A percentile compares a stretch with the other conserved stretches of the same genome.
phyloP scores from a whole-genome alignment of 2,329 filamentous ascomycete genomes.

The Dothiorella sarmentorum region DNA sequence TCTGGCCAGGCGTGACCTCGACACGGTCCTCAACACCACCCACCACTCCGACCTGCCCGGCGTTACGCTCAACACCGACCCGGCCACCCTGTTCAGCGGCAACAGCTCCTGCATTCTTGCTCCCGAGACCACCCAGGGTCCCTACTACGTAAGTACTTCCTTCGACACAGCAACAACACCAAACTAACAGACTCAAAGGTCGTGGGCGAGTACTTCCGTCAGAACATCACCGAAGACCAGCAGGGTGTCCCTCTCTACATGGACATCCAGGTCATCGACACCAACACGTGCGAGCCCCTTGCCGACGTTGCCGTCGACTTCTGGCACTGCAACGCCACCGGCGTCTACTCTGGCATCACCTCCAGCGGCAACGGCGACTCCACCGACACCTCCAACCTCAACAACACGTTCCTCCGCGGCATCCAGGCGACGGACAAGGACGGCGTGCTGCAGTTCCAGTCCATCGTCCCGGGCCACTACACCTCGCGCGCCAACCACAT shows the following conservation, averaged over 20 bases:
- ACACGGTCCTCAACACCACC: conserved; percentile 22
- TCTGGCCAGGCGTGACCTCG: conserved; percentile 24
- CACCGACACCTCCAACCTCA: conserved; percentile 31
- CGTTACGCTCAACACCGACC: conserved; percentile 29
- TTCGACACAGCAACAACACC: conserved; percentile 31
- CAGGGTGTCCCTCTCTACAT: conserved; percentile 48
- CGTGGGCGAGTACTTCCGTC: conserved; percentile 49
- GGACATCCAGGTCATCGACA: conserved; percentile 54
- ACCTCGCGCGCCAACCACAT: conserved; percentile 43
- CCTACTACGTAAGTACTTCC: conserved; percentile 27
- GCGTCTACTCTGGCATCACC: conserved; percentile 44
- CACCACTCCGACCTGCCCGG: conserved; percentile 32
- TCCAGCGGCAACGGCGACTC: conserved; percentile 43
- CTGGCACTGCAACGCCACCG: conserved; percentile 44
- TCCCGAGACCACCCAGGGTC: conserved; percentile 33
- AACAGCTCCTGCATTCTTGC: conserved; percentile 36
- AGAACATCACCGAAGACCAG: conserved; percentile 48
- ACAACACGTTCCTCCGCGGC: conserved; percentile 46
- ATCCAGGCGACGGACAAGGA: conserved; percentile 46
- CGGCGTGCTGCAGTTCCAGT: conserved; percentile 50
- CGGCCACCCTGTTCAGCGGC: conserved; percentile 28
- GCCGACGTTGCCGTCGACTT: conserved; percentile 51
- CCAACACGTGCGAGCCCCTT: conserved; percentile 52
- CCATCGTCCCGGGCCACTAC: conserved; percentile 46
- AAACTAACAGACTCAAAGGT: conserved; percentile 28